Conservation (phyloP, 495 filamentous ascomycete genomes). For the Tricharina praecox region DNA sequence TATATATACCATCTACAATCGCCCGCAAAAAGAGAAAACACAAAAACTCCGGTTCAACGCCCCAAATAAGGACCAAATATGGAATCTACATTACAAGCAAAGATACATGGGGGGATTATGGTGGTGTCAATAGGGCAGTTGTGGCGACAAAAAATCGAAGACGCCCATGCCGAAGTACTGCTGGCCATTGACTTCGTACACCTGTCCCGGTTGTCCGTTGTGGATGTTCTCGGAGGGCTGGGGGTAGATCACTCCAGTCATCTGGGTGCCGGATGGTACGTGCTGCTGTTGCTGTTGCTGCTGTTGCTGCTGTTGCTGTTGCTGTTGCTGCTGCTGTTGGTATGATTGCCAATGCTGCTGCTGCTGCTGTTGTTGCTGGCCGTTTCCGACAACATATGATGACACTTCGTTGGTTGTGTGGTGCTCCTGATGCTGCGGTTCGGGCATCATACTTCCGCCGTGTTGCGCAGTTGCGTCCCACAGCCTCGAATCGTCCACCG, state of each 20-base stretch:
- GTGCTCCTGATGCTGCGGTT: neutral
- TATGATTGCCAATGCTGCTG: slow-evolving; percentile 12
- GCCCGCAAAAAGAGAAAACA: too few relatives aligned
- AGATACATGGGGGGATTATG: neutral
- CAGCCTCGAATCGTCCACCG: slow-evolving; percentile 20
- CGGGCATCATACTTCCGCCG: neutral
- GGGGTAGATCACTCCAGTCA: slow-evolving; percentile 16
- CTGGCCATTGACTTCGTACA: slow-evolving; percentile 25
- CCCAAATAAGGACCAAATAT: neutral
- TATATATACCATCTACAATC: too few relatives aligned
- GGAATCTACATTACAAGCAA: neutral
- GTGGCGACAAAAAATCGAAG: slow-evolving; percentile 24
- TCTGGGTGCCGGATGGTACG: neutral
- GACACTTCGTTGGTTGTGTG: slow-evolving; percentile 3
- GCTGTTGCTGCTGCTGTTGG: slow-evolving; percentile 17
- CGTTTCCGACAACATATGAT: neutral
- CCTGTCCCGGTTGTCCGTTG: slow-evolving; percentile 3
- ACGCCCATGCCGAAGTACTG: slow-evolving; percentile 23
- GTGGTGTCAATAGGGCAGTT: slow-evolving; percentile 20
- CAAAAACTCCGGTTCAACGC: neutral
- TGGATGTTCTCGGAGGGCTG: slow-evolving; percentile 5
- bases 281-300: neutral
- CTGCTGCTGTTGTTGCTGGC: slow-evolving; percentile 3
- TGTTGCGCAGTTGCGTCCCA: slow-evolving; percentile 13
- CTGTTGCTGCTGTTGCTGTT: slow-evolving; percentile 4